Conservation (phyloP, 2,329 filamentous ascomycete species). For the Aphanocladium album region DNA sequence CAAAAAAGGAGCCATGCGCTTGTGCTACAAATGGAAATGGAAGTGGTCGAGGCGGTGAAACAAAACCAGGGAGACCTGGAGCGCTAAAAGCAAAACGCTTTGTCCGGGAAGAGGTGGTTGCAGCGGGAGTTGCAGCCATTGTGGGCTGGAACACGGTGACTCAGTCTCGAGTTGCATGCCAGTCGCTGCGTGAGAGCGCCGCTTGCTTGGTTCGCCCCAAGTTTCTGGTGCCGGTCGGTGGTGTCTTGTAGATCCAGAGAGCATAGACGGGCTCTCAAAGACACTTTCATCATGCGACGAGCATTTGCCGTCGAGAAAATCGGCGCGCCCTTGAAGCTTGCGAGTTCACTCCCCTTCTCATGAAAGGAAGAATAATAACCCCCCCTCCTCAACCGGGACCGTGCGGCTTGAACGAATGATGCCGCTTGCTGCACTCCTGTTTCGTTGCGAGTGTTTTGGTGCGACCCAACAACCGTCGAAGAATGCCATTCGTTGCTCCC, state of each 20-base stretch:
- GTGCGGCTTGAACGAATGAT: background rate
- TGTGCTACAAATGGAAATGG: background rate
- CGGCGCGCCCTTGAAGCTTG: background rate
- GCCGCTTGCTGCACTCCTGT: background rate
- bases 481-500: background rate
- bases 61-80: background rate
- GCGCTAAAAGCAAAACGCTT: constrained; percentile 5
- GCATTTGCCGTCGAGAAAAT: background rate
- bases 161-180: constrained; percentile 4
- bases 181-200: background rate
- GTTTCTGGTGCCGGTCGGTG: background rate
- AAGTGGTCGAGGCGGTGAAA: constrained; percentile 3
- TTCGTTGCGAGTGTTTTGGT: background rate
- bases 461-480: background rate
- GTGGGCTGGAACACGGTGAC: constrained; percentile 5
- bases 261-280: background rate
- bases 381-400: too few relatives aligned
- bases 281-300: background rate
- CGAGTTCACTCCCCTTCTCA: background rate
- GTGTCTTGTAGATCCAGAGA: background rate
- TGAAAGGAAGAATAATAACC: too few relatives aligned
- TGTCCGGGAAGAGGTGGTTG: background rate
- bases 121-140: constrained; percentile 7
- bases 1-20: background rate
- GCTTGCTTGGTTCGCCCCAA: background rate